These are phyloP conservation scores for Sugiyamaella qingdaonensis DNA, from an alignment of 805 yeast species.

Conservation along the genomic window DNA sequence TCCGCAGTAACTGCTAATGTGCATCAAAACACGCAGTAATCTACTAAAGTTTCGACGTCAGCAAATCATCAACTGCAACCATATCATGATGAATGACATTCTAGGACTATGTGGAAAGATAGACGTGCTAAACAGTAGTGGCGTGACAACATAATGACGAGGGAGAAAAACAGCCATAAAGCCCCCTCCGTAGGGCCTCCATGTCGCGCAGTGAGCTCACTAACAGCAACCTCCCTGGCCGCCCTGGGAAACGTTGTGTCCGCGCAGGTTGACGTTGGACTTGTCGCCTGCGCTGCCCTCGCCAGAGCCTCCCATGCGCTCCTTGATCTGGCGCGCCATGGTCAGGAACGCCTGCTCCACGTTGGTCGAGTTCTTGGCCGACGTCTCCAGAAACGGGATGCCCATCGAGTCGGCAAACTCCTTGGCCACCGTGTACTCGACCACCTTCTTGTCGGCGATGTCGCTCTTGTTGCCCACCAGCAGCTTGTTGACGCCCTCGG, in stretches of 20 bases:
- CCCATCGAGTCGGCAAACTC: constrained; percentile 95
- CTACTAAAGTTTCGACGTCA: too few species aligned
- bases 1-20: too few species aligned
- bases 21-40: too few species aligned
- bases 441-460: constrained; percentile 87
- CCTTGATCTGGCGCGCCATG: constrained; percentile 98
- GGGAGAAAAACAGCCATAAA: too few species aligned
- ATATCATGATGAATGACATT: too few species aligned
- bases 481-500: constrained; percentile 93
- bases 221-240: constrained; percentile 41
- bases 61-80: too few species aligned
- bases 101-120: too few species aligned
- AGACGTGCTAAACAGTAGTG: too few species aligned
- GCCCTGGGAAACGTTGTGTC: constrained; percentile 38
- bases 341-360: constrained; percentile 98
- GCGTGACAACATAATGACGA: too few species aligned
- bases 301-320: constrained; percentile 65
- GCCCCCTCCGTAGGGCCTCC: too few species aligned
- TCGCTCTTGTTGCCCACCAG: constrained; percentile 97
- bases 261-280: constrained; percentile 38
- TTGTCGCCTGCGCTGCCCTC: constrained; percentile 34
- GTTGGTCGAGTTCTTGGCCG: constrained; percentile 90
- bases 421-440: constrained; percentile 92
- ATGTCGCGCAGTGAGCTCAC: not conserved
- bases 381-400: constrained; percentile 93